phyloP scores from a whole-genome alignment of 1,284 basidiomycete genomes.

The Puccinia sorghi region DNA sequence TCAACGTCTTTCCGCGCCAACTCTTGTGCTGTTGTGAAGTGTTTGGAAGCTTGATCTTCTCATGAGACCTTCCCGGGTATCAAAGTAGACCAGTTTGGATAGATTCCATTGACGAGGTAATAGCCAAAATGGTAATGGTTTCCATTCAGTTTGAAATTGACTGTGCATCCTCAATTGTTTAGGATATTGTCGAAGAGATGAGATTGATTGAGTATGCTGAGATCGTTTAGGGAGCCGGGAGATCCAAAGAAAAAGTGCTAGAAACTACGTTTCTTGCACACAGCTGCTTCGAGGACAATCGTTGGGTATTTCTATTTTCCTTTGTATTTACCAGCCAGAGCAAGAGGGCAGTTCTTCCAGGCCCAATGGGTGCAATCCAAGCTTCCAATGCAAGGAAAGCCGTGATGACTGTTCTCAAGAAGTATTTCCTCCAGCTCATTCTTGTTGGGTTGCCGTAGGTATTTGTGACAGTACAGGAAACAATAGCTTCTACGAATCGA shows the following conservation, averaged over 20 bases:
- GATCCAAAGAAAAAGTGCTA: constrained; percentile 32
- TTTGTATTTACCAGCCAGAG: not conserved
- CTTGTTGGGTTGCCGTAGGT: not conserved
- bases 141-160: not conserved
- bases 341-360: not conserved
- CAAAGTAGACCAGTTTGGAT: constrained; percentile 13
- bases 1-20: not conserved
- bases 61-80: not conserved
- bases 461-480: not conserved
- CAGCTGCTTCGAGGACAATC: not conserved
- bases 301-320: constrained; percentile 18
- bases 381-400: not conserved
- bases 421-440: not conserved
- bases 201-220: not conserved
- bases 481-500: constrained; percentile 8
- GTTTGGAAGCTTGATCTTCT: not conserved
- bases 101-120: constrained; percentile 1
- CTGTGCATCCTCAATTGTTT: not conserved
- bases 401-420: not conserved
- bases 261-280: not conserved
- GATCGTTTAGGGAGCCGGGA: constrained; percentile 25
- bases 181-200: not conserved
- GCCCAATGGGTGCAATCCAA: not conserved
- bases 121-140: constrained; percentile 11
- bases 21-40: not conserved